Evolutionary conservation across 2,329 filamentous ascomycete genomes (phyloP).

Genomic region (Stemphylium lycopersici): DNA sequence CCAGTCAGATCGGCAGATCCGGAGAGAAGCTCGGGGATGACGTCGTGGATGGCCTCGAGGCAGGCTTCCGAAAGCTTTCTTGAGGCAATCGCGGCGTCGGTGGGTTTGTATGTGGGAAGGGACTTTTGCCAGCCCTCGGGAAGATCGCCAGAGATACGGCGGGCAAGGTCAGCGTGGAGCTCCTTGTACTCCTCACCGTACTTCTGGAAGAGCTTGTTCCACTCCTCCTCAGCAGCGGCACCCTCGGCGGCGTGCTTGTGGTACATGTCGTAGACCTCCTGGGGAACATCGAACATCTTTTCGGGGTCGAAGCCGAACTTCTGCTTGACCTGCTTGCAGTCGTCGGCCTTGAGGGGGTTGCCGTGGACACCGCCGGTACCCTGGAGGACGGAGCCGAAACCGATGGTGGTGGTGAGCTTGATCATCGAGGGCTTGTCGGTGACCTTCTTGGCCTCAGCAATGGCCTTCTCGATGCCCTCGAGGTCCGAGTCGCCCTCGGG

Average conservation of each 20-base stretch:
- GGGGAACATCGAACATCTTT: constrained; percentile 89
- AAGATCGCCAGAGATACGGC: constrained; percentile 81
- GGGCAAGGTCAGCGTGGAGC: constrained; percentile 79
- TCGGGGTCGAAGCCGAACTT: constrained; percentile 97
- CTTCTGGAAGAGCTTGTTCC: constrained; percentile 90
- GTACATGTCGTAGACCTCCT: constrained; percentile 93
- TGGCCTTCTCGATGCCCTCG: constrained; percentile 83
- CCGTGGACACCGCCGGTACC: constrained; percentile 97
- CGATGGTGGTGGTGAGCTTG: constrained; percentile 96
- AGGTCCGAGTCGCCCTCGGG: constrained; percentile 89
- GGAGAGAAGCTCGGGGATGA: constrained; percentile 88
- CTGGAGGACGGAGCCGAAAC: constrained; percentile 90
- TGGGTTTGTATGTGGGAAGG: constrained; percentile 87
- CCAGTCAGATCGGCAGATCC: constrained; percentile 97
- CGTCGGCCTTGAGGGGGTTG: constrained; percentile 91
- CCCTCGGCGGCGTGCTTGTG: constrained; percentile 83
- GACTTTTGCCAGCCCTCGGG: constrained; percentile 96
- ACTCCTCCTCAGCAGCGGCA: constrained; percentile 88
- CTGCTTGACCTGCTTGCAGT: constrained; percentile 90
- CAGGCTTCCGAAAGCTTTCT: constrained; percentile 97
- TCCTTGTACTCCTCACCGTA: constrained; percentile 79
- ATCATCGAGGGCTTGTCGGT: constrained; percentile 97
- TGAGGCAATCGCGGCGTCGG: constrained; percentile 83
- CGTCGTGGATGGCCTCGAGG: constrained; percentile 82
- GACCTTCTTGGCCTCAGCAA: constrained; percentile 82